Conservation (phyloP, 2,329 filamentous ascomycete species). For the Furcasterigmium sp. region DNA sequence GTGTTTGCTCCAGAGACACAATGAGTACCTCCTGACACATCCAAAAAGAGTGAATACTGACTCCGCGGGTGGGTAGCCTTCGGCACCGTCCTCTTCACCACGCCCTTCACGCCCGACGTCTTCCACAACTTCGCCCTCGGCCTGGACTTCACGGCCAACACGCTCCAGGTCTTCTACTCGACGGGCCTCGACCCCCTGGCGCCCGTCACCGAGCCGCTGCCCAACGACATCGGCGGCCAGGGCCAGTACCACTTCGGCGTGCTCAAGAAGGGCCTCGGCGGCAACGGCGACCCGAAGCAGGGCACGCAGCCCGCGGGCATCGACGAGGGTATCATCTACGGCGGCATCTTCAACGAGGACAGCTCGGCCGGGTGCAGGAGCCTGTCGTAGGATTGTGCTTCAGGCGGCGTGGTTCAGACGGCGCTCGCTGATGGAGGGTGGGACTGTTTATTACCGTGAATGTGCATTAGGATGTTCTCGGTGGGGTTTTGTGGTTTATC, state of each 20-base stretch:
- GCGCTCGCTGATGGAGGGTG: too few species aligned
- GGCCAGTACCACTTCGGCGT: conserved; percentile 60
- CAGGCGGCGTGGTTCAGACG: too few species aligned
- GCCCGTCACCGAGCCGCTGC: conserved; percentile 36
- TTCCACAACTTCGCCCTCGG: conserved; percentile 60
- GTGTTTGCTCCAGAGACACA: too few species aligned
- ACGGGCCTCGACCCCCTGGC: conserved; percentile 36
- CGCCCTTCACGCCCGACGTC: conserved; percentile 40
- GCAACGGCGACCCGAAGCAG: conserved; percentile 37
- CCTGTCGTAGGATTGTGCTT: neutral
- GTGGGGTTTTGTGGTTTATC: too few species aligned
- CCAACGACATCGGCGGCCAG: conserved; percentile 48
- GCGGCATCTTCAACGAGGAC: conserved; percentile 49
- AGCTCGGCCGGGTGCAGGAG: conserved; percentile 20
- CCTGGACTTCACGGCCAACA: conserved; percentile 50
- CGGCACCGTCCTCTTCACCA: conserved; percentile 42
- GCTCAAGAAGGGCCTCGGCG: conserved; percentile 52
- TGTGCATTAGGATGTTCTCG: too few species aligned
- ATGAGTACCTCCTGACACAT: too few species aligned
- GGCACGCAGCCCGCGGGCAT: conserved; percentile 43
- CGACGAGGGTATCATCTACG: conserved; percentile 47
- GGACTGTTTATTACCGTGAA: too few species aligned
- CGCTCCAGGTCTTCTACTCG: conserved; percentile 54
- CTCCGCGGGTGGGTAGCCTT: too few species aligned
- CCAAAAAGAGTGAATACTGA: too few species aligned